phyloP scores from a whole-genome alignment of 2,329 filamentous ascomycete genomes.

The Elsinoe ampelina region DNA sequence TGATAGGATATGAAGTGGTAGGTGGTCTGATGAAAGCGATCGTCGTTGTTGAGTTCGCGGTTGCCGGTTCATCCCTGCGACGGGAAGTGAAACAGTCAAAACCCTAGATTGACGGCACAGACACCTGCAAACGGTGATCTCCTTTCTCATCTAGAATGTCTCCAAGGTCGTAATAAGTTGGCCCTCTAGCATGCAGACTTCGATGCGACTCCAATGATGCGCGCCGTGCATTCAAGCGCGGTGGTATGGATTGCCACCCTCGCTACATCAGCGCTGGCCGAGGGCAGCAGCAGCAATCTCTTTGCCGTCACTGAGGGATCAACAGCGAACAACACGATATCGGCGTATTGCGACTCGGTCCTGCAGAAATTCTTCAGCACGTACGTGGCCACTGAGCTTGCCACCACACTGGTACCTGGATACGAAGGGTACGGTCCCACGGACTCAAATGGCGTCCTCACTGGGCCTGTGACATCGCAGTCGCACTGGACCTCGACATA shows the following conservation, averaged over 20 bases:
- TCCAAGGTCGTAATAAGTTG: background rate
- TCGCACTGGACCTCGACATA: constrained; percentile 15
- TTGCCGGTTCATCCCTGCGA: background rate
- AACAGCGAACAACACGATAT: background rate
- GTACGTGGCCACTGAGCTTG: constrained; percentile 9
- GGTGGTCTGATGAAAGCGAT: no score
- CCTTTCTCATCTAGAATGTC: background rate
- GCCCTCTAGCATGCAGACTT: background rate
- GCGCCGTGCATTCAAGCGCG: background rate
- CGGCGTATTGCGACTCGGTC: background rate
- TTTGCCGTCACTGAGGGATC: no score
- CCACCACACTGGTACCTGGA: constrained; percentile 15
- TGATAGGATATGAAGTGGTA: no score
- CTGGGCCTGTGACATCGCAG: constrained; percentile 15
- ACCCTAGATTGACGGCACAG: background rate
- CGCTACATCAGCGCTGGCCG: background rate
- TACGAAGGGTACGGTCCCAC: constrained; percentile 17
- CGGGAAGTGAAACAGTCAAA: background rate
- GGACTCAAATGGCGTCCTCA: constrained; percentile 13
- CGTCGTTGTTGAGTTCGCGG: no score
- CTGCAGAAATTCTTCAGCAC: constrained; percentile 7
- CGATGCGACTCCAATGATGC: background rate
- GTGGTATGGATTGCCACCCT: background rate
- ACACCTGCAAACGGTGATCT: background rate
- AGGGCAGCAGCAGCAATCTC: background rate